These are phyloP conservation scores for Ceratocystis lukuohia DNA, from an alignment of 2,329 filamentous ascomycete species.

Conservation along the genomic window DNA sequence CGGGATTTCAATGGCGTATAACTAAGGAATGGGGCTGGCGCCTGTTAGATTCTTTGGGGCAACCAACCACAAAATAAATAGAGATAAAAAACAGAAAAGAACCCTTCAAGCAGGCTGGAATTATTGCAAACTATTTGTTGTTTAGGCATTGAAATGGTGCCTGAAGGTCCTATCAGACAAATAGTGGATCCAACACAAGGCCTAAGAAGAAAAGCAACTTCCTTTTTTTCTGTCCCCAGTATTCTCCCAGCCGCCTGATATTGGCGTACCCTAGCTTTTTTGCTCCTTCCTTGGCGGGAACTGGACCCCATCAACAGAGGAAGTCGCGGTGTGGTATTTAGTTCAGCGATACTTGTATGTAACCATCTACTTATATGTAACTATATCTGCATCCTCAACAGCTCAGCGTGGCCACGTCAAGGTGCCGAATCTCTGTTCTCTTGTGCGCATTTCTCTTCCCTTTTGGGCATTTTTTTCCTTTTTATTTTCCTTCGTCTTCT, in stretches of 20 bases:
- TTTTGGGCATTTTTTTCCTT: no score
- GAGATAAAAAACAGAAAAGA: background rate
- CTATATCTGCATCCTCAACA: background rate
- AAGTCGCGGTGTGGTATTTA: background rate
- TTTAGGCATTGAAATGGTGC: background rate
- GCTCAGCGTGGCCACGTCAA: background rate
- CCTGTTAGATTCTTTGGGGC: no score
- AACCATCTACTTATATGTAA: background rate
- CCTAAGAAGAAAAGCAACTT: background rate
- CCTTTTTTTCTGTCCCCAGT: background rate
- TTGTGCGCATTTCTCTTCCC: no score
- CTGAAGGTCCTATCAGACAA: background rate
- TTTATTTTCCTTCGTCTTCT: background rate
- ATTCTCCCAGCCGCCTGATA: slow-evolving; percentile 1
- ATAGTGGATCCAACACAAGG: background rate
- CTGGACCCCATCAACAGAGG: background rate
- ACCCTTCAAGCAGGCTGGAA: background rate
- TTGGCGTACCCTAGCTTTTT: background rate
- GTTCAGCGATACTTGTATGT: background rate
- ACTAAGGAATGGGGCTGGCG: no score
- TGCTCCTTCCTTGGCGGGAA: background rate
- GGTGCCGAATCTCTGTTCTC: no score
- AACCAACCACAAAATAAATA: no score
- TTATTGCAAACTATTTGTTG: background rate
- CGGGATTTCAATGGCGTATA: no score